Evolutionary conservation across 768 basidiomycete genomes (phyloP).

Genomic region (Austroboletus eburneus): DNA sequence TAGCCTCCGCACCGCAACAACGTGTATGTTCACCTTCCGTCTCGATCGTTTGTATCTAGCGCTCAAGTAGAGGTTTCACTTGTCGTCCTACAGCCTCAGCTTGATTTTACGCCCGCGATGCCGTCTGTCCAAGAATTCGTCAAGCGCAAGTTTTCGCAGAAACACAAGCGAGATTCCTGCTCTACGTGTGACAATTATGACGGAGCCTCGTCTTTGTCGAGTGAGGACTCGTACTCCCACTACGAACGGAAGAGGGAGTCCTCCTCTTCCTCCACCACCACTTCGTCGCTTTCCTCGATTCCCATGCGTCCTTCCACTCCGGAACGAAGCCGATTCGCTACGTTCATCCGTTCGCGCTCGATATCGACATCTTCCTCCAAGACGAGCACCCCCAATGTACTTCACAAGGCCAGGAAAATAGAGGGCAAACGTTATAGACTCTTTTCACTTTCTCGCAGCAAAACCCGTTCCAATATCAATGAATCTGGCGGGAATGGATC

Average conservation of each 20-base stretch:
- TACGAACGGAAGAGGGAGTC: constrained; percentile 1
- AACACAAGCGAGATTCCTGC: constrained; percentile 15
- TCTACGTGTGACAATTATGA: constrained; percentile 13
- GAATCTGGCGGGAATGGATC: background rate
- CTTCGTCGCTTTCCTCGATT: too few relatives aligned
- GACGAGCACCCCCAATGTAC: constrained; percentile 1
- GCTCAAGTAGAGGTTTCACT: background rate
- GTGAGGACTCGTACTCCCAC: constrained; percentile 5
- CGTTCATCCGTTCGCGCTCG: constrained; percentile 14
- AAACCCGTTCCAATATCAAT: background rate
- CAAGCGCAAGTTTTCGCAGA: constrained; percentile 30
- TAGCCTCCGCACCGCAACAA: constrained; percentile 6
- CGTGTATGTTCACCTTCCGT: constrained; percentile 8
- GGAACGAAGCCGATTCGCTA: constrained; percentile 6
- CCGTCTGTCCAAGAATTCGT: constrained; percentile 27
- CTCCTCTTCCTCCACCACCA: constrained; percentile 11
- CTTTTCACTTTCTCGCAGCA: constrained; percentile 10
- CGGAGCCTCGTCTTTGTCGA: constrained; percentile 11
- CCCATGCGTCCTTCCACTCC: background rate
- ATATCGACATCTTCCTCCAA: constrained; percentile 5
- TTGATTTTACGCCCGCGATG: too few relatives aligned
- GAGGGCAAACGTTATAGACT: constrained; percentile 14
- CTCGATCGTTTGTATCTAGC: background rate
- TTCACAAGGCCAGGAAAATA: constrained; percentile 6
- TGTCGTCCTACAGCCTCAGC: background rate